Conservation (phyloP, 169 alveolate species). For the Cystoisospora suis region DNA sequence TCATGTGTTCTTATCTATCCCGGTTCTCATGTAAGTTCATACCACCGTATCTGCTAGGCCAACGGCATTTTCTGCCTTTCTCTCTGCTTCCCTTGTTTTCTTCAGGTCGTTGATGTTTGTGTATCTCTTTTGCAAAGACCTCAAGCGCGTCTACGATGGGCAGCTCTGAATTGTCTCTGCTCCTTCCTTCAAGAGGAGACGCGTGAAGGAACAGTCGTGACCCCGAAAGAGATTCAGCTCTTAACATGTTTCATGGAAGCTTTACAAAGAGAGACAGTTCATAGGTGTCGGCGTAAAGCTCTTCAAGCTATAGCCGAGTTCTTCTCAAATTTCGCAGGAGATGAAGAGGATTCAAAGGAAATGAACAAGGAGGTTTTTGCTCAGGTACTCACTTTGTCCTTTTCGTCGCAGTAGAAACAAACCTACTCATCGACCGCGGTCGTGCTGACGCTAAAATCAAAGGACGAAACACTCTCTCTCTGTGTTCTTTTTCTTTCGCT, state of each 20-base stretch:
- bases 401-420: neutral
- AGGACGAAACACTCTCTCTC: too few species aligned
- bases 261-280: neutral
- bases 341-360: neutral
- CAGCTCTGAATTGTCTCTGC: constrained; percentile 33
- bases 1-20: too few species aligned
- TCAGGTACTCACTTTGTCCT: neutral
- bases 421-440: too few species aligned
- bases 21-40: too few species aligned
- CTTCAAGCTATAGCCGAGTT: constrained; percentile 15
- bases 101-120: neutral
- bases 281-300: neutral
- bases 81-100: too few species aligned
- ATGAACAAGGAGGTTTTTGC: neutral
- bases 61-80: too few species aligned
- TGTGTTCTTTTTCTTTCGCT: too few species aligned
- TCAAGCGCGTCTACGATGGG: constrained; percentile 23
- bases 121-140: neutral
- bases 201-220: neutral
- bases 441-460: too few species aligned
- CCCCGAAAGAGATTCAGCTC: neutral
- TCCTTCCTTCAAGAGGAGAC: neutral
- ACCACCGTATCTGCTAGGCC: too few species aligned
- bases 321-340: neutral
- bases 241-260: neutral